Percentiles rank a stretch among this genome's conserved stretches.
phyloP scores from a whole-genome alignment of 805 yeast genomes.

The Cyberlindnera japonica region DNA sequence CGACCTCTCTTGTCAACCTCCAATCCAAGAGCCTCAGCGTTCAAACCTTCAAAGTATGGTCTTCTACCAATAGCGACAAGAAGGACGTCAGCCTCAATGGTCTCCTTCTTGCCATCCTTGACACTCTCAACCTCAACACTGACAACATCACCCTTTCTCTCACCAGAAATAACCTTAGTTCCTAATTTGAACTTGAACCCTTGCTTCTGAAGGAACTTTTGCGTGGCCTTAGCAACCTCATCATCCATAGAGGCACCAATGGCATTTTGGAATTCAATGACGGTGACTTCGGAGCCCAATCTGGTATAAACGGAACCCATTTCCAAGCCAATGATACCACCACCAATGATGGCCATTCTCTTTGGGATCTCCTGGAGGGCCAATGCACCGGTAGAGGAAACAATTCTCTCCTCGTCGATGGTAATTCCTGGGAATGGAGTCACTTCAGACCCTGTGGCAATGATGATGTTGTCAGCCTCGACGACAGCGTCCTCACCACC shows the following conservation, averaged over 20 bases:
- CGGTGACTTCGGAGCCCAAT: conserved; percentile 92
- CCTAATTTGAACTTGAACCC: conserved; percentile 91
- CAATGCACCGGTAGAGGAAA: conserved; percentile 90
- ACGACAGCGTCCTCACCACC: conserved; percentile 73
- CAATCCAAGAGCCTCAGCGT: conserved; percentile 83
- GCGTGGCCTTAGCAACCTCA: conserved; percentile 88
- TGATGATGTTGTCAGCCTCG: conserved; percentile 81
- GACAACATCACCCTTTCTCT: conserved; percentile 84
- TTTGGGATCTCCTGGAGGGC: conserved; percentile 87
- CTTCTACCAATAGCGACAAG: conserved; percentile 98
- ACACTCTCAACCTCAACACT: conserved; percentile 84
- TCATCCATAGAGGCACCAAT: conserved; percentile 99
- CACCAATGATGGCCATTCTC: conserved; percentile 90
- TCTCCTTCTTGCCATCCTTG: conserved; percentile 77
- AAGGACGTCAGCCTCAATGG: conserved; percentile 84
- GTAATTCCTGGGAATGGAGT: conserved; percentile 98
- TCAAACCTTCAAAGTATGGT: conserved; percentile 88
- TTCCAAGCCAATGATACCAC: conserved; percentile 98
- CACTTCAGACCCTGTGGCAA: conserved; percentile 98
- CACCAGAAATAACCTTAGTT: conserved; percentile 86
- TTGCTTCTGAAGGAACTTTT: conserved; percentile 88
- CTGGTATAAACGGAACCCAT: conserved; percentile 98
- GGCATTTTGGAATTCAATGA: conserved; percentile 83
- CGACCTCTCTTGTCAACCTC: conserved; percentile 92
- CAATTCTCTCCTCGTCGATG: conserved; percentile 95